Percentiles rank a stretch among this genome's conserved stretches.
Evolutionary conservation across 1,139 yeast species (phyloP).

Genomic region (Scheffersomyces titani): DNA sequence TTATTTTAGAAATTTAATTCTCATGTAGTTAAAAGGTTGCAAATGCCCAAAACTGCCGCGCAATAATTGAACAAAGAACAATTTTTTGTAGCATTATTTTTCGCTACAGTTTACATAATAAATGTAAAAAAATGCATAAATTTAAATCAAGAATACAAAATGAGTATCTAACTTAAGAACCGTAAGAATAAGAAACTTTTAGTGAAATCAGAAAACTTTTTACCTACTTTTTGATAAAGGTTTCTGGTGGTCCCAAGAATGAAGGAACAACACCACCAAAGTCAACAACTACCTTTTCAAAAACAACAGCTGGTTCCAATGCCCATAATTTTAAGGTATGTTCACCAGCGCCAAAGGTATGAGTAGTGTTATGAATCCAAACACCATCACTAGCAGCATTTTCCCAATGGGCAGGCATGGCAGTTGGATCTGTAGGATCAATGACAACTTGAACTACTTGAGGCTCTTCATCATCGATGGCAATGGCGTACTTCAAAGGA

Average conservation of each 20-base stretch:
- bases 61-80: no score
- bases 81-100: background rate
- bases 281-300: background rate
- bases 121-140: background rate
- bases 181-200: background rate
- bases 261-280: slow-evolving; percentile 1
- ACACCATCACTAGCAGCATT: slow-evolving; percentile 15
- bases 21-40: no score
- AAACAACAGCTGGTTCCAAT: background rate
- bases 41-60: no score
- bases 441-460: slow-evolving; percentile 12
- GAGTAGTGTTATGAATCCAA: slow-evolving; percentile 15
- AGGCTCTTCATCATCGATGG: slow-evolving; percentile 17
- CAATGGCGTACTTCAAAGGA: slow-evolving; percentile 16
- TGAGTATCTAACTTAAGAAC: background rate
- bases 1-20: no score
- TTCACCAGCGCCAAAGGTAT: slow-evolving; percentile 11
- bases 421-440: slow-evolving; percentile 12
- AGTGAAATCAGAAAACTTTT: background rate
- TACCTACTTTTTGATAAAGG: background rate
- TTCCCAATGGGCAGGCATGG: slow-evolving; percentile 15
- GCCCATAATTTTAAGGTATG: slow-evolving; percentile 16
- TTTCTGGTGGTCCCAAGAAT: background rate
- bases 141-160: background rate
- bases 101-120: background rate